Conservation (phyloP, 2,329 filamentous ascomycete species). For the Botrytis aclada region DNA sequence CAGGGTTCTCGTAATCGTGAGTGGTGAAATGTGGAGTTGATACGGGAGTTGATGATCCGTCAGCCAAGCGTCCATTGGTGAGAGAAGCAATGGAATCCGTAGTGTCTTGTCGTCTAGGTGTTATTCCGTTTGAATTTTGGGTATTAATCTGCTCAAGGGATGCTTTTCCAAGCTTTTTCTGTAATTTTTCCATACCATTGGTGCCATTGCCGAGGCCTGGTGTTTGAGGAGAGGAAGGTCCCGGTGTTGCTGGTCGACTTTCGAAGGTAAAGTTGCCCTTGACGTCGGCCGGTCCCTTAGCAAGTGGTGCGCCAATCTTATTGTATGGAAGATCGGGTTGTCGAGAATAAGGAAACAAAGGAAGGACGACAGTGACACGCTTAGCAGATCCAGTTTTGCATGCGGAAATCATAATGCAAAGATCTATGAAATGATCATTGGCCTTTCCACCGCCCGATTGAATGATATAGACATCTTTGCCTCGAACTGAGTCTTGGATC, state of each 20-base stretch:
- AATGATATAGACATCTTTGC: conserved; percentile 98
- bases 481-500: conserved; percentile 92
- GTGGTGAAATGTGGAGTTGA: conserved; percentile 48
- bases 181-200: conserved; percentile 67
- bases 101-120: conserved; percentile 40
- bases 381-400: conserved; percentile 93
- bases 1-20: conserved; percentile 62
- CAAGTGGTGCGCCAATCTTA: conserved; percentile 85
- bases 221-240: conserved; percentile 66
- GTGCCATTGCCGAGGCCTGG: conserved; percentile 48
- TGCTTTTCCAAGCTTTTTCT: conserved; percentile 70
- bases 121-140: conserved; percentile 38
- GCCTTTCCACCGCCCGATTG: conserved; percentile 89
- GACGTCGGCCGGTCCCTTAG: conserved; percentile 57
- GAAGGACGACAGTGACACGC: conserved; percentile 88
- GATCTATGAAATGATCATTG: conserved; percentile 94
- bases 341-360: conserved; percentile 93
- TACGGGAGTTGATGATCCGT: conserved; percentile 30
- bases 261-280: conserved; percentile 79
- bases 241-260: conserved; percentile 83
- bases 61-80: conserved; percentile 31
- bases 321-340: conserved; percentile 97
- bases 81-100: conserved; percentile 41
- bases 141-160: conserved; percentile 56
- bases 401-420: conserved; percentile 97